Evolutionary conservation across 2,329 filamentous ascomycete genomes (phyloP).

Genomic region (Plenodomus biglobosus): DNA sequence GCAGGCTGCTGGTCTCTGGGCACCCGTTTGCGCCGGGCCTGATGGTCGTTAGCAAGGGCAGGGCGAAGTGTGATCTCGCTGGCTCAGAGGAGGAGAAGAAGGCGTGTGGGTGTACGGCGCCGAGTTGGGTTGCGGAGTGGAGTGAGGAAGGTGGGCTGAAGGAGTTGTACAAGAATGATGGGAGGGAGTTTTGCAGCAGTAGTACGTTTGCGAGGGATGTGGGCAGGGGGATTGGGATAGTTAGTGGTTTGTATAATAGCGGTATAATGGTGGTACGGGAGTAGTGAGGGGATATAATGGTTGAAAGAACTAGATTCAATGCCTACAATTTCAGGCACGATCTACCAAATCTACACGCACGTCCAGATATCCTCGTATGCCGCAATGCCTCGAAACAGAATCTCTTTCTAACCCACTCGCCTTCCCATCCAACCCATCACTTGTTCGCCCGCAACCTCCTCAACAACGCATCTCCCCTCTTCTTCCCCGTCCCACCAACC

Average conservation of each 20-base stretch:
- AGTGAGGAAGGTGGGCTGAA: slow-evolving; percentile 35
- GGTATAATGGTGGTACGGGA: slow-evolving; percentile 44
- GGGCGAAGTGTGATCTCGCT: slow-evolving; percentile 20
- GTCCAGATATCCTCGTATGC: background rate
- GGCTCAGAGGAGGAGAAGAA: slow-evolving; percentile 19
- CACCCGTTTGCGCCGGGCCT: slow-evolving; percentile 44
- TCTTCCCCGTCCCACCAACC: background rate
- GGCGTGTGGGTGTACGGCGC: slow-evolving; percentile 30
- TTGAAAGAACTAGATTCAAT: background rate
- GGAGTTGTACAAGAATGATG: slow-evolving; percentile 40
- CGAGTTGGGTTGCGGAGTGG: slow-evolving; percentile 48
- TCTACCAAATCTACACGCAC: background rate
- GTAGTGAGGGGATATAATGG: background rate
- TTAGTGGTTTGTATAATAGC: slow-evolving; percentile 46
- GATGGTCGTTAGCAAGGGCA: slow-evolving; percentile 21
- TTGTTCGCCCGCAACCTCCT: background rate
- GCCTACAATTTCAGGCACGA: background rate
- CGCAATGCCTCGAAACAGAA: background rate
- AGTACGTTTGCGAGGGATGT: slow-evolving; percentile 45
- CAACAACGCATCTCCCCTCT: background rate
- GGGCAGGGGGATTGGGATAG: slow-evolving; percentile 37
- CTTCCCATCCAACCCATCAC: background rate
- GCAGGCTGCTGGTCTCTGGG: slow-evolving; percentile 46
- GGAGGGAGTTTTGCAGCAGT: slow-evolving; percentile 41
- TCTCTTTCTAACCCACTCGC: background rate